These are phyloP conservation scores for Chlorella sp. DNA, from an alignment of 139 green algal species.

Conservation along the genomic window DNA sequence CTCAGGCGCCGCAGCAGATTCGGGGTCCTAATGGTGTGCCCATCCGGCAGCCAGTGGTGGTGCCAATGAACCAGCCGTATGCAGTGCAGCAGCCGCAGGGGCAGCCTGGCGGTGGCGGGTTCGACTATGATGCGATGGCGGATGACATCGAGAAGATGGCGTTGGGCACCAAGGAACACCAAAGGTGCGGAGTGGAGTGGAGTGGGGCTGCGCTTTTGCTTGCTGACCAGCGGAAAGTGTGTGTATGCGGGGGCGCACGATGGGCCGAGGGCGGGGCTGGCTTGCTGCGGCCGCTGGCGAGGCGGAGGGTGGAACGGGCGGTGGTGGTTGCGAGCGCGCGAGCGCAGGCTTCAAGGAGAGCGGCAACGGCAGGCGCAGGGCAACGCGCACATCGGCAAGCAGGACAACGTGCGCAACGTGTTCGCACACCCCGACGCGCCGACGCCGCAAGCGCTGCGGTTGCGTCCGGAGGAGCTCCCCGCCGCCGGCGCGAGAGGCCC, in stretches of 20 bases:
- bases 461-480: conserved; percentile 22
- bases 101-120: background rate
- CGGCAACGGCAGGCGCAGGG: conserved; percentile 9
- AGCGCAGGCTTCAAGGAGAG: background rate
- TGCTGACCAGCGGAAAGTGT: background rate
- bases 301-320: too few relatives aligned
- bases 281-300: too few relatives aligned
- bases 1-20: too few relatives aligned
- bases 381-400: conserved; percentile 20
- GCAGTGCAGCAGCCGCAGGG: background rate
- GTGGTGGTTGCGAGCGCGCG: background rate
- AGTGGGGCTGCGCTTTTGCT: background rate
- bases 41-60: background rate
- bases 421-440: background rate
- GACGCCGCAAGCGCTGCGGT: conserved; percentile 2
- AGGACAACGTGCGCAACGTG: conserved; percentile 16
- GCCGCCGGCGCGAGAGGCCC: conserved; percentile 16
- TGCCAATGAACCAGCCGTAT: background rate
- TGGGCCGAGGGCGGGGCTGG: too few relatives aligned
- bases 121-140: conserved; percentile 20
- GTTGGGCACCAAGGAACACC: conserved; percentile 11
- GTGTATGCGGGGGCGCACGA: too few relatives aligned
- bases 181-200: conserved; percentile 1
- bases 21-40: too few relatives aligned
- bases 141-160: conserved; percentile 30